Conservation (phyloP, 768 basidiomycete genomes). For the Exsudoporus frostii region DNA sequence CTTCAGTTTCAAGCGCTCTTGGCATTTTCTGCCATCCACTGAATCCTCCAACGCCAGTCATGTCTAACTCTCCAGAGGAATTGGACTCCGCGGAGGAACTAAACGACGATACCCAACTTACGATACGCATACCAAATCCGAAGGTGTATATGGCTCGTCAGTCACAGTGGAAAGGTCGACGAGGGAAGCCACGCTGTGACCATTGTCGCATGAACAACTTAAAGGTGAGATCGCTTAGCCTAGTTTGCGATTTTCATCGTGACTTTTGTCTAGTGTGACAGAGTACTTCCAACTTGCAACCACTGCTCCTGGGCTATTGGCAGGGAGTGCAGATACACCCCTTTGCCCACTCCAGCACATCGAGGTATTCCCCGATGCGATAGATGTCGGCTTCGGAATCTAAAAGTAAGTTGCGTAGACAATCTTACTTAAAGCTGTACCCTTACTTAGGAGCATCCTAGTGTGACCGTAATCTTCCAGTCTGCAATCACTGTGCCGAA, state of each 20-base stretch:
- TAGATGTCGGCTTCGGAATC: slow-evolving; percentile 61
- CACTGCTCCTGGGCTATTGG: slow-evolving; percentile 64
- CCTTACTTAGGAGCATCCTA: slow-evolving; percentile 24
- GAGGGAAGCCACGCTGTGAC: slow-evolving; percentile 74
- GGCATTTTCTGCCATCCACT: slow-evolving; percentile 18
- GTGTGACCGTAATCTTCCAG: slow-evolving; percentile 71
- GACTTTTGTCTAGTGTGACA: slow-evolving; percentile 52
- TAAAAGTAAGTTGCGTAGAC: slow-evolving; percentile 47
- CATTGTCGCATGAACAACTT: slow-evolving; percentile 69
- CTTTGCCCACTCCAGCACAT: slow-evolving; percentile 71
- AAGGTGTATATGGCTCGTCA: slow-evolving; percentile 66
- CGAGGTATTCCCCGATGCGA: slow-evolving; percentile 73
- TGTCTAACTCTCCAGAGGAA: slow-evolving; percentile 39
- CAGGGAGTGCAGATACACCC: slow-evolving; percentile 70
- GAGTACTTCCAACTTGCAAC: slow-evolving; percentile 67
- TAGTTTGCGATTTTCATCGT: slow-evolving; percentile 6
- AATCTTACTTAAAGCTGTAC: not conserved
- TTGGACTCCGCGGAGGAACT: slow-evolving; percentile 38
- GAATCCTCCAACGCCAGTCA: slow-evolving; percentile 14
- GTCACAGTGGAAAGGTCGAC: slow-evolving; percentile 71
- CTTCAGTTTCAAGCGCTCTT: not conserved
- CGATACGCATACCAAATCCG: slow-evolving; percentile 64
- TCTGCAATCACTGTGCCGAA: slow-evolving; percentile 62
- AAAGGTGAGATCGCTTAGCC: slow-evolving; percentile 46
- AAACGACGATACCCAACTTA: slow-evolving; percentile 52